Percentiles rank a stretch among this genome's conserved stretches.
phyloP scores from a whole-genome alignment of 495 filamentous ascomycete species.

The Glonium stellatum region DNA sequence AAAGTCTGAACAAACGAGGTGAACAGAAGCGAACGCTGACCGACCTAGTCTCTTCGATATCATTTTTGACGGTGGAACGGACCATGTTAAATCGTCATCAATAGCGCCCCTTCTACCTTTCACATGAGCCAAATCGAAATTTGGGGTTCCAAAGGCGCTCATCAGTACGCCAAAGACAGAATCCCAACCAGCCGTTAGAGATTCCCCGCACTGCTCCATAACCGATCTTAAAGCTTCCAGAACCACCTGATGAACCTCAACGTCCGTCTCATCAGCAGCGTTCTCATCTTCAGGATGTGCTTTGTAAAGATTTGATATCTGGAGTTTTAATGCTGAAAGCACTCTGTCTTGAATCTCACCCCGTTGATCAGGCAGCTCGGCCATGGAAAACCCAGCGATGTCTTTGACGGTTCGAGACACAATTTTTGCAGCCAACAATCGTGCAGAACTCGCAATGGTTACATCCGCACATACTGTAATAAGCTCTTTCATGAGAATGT shows the following conservation, averaged over 20 bases:
- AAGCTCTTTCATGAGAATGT: constrained; percentile 59
- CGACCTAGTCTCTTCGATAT: constrained; percentile 66
- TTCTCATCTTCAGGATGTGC: constrained; percentile 44
- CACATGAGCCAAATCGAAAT: neutral
- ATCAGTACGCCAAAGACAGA: constrained; percentile 77
- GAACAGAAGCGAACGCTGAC: constrained; percentile 77
- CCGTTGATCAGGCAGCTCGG: constrained; percentile 18
- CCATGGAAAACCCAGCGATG: constrained; percentile 42
- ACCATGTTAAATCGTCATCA: neutral
- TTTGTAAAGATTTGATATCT: constrained; percentile 47
- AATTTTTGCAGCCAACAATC: constrained; percentile 65
- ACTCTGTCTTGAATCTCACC: constrained; percentile 62
- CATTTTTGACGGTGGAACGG: constrained; percentile 10
- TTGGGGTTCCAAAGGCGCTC: constrained; percentile 59
- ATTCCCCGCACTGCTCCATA: constrained; percentile 83
- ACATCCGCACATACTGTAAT: constrained; percentile 55
- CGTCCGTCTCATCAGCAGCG: constrained; percentile 52
- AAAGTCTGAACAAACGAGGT: constrained; percentile 93
- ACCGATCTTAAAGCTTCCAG: constrained; percentile 75
- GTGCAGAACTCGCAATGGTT: constrained; percentile 50
- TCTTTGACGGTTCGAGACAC: constrained; percentile 65
- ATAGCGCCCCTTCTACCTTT: neutral
- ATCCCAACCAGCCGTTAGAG: constrained; percentile 73
- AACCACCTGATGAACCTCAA: constrained; percentile 75
- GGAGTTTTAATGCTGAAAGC: constrained; percentile 57